Evolutionary conservation across 2,329 filamentous ascomycete genomes (phyloP), one percentile per base, ranked within the genome.

Genomic region (Dactylellina cionopaga): DNA sequence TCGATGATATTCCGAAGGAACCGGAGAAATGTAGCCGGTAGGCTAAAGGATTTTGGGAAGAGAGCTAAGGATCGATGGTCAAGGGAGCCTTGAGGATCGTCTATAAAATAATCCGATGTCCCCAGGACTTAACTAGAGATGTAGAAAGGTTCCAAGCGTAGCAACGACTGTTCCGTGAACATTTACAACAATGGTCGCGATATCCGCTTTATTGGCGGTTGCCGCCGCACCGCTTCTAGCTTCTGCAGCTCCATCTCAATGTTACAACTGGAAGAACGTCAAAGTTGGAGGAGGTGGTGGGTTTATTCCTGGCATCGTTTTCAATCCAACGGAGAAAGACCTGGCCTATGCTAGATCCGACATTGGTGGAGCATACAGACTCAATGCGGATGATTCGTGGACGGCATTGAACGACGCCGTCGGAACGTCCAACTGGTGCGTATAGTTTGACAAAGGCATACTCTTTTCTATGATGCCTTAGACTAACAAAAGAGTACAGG

Each of bases 261-360:
- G 75, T 47, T 80, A 78, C 71, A 80, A 80, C 19, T 84, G 83
- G 84, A 80, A 83, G 56, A 85, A 84, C 76, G 84, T 83, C 46
- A 80, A 80, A 54, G 84, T 86, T 44, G 85, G 85, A 63, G 85
- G 84, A 13, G 85, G 85, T 11, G 85, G 85, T 55, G 85, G 85
- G 29, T 87, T 87, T 75, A 81, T 85, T 2, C 82, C 84, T 3
- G 82, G 85, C 19, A 85, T 87, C 55, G 81, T 85, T n/a, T 87
- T 87, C 79, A 85, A 87, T 75, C 76, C 77, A 2, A 76, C 76
- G 11, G 75, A 75, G 24, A 80, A 83, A 73, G 85, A 84, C 3
- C 78, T 87, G 5, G 84, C 84, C 1, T 87, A 86, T 74, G 84
- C 84, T 22, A 81, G 85, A 37, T 85, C 85, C 1, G 85, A 87